A percentile compares a stretch with the other conserved stretches of the same genome.
phyloP scores from a whole-genome alignment of 148 eudicot species.

The Rhododendron henanense region DNA sequence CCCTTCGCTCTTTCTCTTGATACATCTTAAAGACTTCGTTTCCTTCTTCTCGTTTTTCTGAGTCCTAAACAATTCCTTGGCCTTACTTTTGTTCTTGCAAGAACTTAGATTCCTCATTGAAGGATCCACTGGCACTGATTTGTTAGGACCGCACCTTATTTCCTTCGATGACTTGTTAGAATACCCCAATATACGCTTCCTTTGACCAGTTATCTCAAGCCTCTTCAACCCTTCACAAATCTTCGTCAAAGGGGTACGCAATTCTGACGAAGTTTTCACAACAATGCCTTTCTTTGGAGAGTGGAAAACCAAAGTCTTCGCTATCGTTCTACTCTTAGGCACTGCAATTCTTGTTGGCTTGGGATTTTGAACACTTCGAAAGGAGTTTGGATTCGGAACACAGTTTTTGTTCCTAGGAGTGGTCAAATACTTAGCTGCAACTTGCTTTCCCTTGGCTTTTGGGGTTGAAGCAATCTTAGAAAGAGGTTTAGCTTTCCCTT shows the following conservation, averaged over 20 bases:
- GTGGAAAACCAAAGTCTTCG: conserved; percentile 61
- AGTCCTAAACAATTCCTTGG: conserved; percentile 10
- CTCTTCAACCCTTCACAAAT: conserved; percentile 60
- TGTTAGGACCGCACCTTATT: conserved; percentile 2
- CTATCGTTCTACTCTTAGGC: conserved; percentile 36
- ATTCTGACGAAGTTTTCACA: conserved; percentile 38
- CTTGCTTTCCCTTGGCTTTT: conserved; percentile 53
- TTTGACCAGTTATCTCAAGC: conserved; percentile 49
- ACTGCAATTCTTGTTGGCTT: conserved; percentile 31
- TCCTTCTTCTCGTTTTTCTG: conserved; percentile 4
- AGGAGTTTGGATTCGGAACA: conserved; percentile 38
- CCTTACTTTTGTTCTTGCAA: conserved; percentile 23
- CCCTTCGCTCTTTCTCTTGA: conserved; percentile 21
- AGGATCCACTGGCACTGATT: conserved; percentile 16
- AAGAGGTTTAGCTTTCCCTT: conserved; percentile 24
- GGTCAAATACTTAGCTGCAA: conserved; percentile 90
- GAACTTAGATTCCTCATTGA: conserved; percentile 19
- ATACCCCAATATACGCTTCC: conserved; percentile 31
- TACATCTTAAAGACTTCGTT: conserved; percentile 17
- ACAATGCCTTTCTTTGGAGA: conserved; percentile 56
- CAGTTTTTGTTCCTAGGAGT: conserved; percentile 63
- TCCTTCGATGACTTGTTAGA: conserved; percentile 26
- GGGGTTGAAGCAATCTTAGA: conserved; percentile 51
- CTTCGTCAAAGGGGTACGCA: conserved; percentile 59
- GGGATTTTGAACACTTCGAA: conserved; percentile 61